These are phyloP conservation scores for Mortierella hygrophila DNA, from an alignment of 192 early-diverging fungal species.

Conservation along the genomic window DNA sequence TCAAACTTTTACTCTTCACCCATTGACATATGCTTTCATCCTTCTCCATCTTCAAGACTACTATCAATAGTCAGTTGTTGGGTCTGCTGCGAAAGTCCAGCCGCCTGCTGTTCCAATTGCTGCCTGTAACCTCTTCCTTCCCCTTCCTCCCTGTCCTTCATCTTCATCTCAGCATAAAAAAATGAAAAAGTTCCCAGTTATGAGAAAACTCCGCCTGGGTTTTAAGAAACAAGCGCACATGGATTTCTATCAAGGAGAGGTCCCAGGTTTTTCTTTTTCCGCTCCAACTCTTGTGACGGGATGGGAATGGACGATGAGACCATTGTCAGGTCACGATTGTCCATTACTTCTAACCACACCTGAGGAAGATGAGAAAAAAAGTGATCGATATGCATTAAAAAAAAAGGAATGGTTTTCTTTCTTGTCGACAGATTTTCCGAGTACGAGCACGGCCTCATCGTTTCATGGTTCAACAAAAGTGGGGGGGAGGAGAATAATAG, in stretches of 20 bases:
- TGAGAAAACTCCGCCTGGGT: not conserved
- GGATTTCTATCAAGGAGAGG: not conserved
- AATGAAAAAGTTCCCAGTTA: constrained; percentile 2
- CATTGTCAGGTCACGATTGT: not conserved
- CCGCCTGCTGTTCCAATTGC: constrained; percentile 22
- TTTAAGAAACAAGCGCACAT: not conserved
- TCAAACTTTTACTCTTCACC: not conserved
- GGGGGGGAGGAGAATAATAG: not conserved
- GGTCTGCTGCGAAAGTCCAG: constrained; percentile 34
- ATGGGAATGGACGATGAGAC: not conserved
- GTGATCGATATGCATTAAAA: not conserved
- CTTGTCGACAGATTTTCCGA: not conserved
- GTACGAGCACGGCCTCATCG: not conserved
- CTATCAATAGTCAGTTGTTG: constrained; percentile 18
- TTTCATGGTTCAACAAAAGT: too few species aligned
- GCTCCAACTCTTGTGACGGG: not conserved
- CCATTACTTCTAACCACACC: not conserved
- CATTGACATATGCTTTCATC: not conserved
- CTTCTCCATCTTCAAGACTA: not conserved
- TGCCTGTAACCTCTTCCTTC: not conserved
- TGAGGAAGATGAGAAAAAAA: too few species aligned
- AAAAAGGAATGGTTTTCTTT: not conserved
- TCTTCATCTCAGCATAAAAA: too few species aligned
- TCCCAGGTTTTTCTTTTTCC: not conserved
- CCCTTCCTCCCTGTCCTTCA: too few species aligned